These are phyloP conservation scores for Candida chilensis DNA, from an alignment of 805 yeast species.

Conservation along the genomic window DNA sequence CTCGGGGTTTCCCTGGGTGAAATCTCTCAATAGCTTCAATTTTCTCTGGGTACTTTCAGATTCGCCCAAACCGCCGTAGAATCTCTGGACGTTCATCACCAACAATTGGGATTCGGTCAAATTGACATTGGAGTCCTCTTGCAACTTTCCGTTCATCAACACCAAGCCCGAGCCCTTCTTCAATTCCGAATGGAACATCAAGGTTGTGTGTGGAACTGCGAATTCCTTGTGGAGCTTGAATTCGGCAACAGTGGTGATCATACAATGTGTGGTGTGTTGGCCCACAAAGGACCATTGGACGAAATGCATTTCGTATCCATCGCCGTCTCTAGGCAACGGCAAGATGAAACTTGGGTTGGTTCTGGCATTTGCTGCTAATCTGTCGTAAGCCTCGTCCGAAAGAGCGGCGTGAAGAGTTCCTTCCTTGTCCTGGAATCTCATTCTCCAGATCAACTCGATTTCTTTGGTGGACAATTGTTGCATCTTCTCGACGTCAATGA, in stretches of 20 bases:
- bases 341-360: constrained; percentile 78
- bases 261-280: constrained; percentile 74
- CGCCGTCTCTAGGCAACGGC: constrained; percentile 62
- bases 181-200: constrained; percentile 80
- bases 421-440: constrained; percentile 61
- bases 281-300: constrained; percentile 93
- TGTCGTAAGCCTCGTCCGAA: constrained; percentile 47
- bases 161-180: constrained; percentile 49
- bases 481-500: constrained; percentile 61
- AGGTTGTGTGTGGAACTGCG: constrained; percentile 92
- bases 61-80: constrained; percentile 62
- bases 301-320: constrained; percentile 74
- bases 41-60: constrained; percentile 35
- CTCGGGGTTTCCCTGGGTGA: constrained; percentile 59
- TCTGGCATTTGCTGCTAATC: constrained; percentile 56
- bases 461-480: constrained; percentile 46
- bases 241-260: constrained; percentile 87
- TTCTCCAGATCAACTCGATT: constrained; percentile 80
- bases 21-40: constrained; percentile 48
- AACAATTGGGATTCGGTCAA: constrained; percentile 73
- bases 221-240: constrained; percentile 83
- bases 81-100: constrained; percentile 68
- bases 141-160: constrained; percentile 82
- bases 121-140: constrained; percentile 57
- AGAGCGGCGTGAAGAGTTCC: constrained; percentile 59